A percentile compares a stretch with the other conserved stretches of the same genome.
Conservation (phyloP, 2,329 filamentous ascomycete genomes). For the Didymella glomerata region DNA sequence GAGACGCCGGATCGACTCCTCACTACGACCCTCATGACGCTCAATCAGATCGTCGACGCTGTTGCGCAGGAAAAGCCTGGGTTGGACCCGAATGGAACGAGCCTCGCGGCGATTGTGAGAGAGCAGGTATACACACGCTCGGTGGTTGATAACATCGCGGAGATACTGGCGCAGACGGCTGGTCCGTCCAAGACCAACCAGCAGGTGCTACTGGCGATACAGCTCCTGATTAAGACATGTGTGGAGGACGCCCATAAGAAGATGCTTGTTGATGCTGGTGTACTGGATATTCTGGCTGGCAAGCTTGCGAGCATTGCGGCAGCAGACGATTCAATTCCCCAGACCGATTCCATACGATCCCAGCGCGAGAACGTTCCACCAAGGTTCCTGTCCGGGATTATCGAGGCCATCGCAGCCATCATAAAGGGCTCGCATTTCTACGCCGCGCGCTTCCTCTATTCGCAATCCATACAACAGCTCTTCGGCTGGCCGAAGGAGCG, state of each 20-base stretch:
- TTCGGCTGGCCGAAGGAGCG: slow-evolving; percentile 45
- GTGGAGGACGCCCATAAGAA: slow-evolving; percentile 74
- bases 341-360: slow-evolving; percentile 28
- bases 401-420: slow-evolving; percentile 80
- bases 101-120: slow-evolving; percentile 46
- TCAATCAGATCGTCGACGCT: slow-evolving; percentile 76
- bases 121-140: slow-evolving; percentile 67
- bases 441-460: slow-evolving; percentile 67
- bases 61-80: slow-evolving; percentile 63
- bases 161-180: slow-evolving; percentile 70
- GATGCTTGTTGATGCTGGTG: slow-evolving; percentile 73
- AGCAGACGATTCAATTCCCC: slow-evolving; percentile 34
- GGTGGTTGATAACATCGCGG: slow-evolving; percentile 68
- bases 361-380: slow-evolving; percentile 49
- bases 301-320: slow-evolving; percentile 64
- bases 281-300: slow-evolving; percentile 80
- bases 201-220: slow-evolving; percentile 68
- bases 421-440: slow-evolving; percentile 81
- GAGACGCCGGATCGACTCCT: slow-evolving; percentile 72
- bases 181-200: slow-evolving; percentile 63
- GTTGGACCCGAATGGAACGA: slow-evolving; percentile 58
- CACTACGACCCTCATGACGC: slow-evolving; percentile 75
- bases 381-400: slow-evolving; percentile 70
- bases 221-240: slow-evolving; percentile 70
- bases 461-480: slow-evolving; percentile 49